Base-by-base conservation (phyloP, 306 rosid genomes). In the Heteromeles arbutifolia region DNA sequence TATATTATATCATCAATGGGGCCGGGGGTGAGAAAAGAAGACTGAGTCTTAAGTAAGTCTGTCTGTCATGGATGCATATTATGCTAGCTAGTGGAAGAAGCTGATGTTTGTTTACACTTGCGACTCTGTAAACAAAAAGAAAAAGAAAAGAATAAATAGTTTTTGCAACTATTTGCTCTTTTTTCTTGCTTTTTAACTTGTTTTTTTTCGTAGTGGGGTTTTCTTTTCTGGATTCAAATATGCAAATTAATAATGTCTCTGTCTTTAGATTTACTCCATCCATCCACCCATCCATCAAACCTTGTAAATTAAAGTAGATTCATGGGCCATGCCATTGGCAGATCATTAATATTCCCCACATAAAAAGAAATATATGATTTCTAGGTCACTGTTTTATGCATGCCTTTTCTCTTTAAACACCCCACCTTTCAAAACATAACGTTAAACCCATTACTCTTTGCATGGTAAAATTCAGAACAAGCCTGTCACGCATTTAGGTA, bases 71-170 rank as follows among this genome's bases (percentile, higher is more conserved):
- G 83, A 76, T 69, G 80, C 32, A 31, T 77, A 78, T 75, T 57
- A 11, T 57, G 62, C 54, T 82, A 84, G 84, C 59, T 84, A 84
- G 89, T 87, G 92, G 92, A 82, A 70, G 77, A 80, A 50, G 84
- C 26, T 91, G 87, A 89, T 86, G 86, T 84, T 86, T 86, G 86
- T 84, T 86, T 86, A 81, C 90, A 87, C 85, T 87, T 80, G 54
- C 2, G 8, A 41, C 44, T 41, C 3, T 10, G 44, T 41, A 41
- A 41, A 41, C 12, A 41, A 41, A 41, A 41, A n/a, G 57, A 52
- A 25, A 29, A 41, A 67, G 45, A 68, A 68, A 85, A 83, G 71
- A 87, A 75, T 77, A 84, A 87, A 75, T 77, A 84, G 77, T 84
- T 26, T 61, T 19, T 76, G 76, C 13, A 79, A 85, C 81, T 70